A percentile compares a stretch with the other conserved stretches of the same genome.
Evolutionary conservation across 2,329 filamentous ascomycete genomes (phyloP).

Genomic region (Cadophora malorum): DNA sequence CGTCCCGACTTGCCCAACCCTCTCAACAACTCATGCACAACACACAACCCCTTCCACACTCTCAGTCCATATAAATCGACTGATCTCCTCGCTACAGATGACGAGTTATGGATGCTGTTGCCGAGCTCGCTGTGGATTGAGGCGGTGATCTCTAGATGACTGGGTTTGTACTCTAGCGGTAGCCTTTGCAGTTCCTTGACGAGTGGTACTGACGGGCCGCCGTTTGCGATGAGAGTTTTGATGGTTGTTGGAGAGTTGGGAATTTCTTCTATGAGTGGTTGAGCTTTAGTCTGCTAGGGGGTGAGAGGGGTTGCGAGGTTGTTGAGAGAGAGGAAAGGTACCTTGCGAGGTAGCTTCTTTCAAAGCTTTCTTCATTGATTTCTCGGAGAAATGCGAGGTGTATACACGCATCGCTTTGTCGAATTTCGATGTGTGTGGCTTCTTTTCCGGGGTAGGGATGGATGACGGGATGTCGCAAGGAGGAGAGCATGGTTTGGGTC

Average conservation of each 20-base stretch:
- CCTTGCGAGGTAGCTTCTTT: conserved; percentile 4
- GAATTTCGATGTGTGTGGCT: not conserved
- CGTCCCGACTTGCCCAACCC: not conserved
- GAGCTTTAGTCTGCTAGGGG: no score
- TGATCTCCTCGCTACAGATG: not conserved
- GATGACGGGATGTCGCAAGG: no score
- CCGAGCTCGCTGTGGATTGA: not conserved
- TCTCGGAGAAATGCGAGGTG: conserved; percentile 2
- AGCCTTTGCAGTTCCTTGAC: not conserved
- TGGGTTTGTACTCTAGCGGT: not conserved
- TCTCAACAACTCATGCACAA: not conserved
- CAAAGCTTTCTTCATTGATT: not conserved
- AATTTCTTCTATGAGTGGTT: no score
- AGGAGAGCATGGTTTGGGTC: not conserved
- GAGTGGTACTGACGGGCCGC: not conserved
- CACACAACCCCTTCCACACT: not conserved
- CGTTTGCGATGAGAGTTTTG: not conserved
- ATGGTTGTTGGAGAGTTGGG: not conserved
- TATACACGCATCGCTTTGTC: not conserved
- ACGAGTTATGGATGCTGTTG: not conserved
- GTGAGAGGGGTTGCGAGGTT: no score
- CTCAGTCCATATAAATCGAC: not conserved
- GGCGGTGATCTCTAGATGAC: not conserved
- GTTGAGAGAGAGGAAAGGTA: no score
- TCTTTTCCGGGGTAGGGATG: no score